A percentile compares a stretch with the other conserved stretches of the same genome.
These are phyloP conservation scores for Panaeolus cyanescens DNA, from an alignment of 768 basidiomycete species.

Conservation along the genomic window DNA sequence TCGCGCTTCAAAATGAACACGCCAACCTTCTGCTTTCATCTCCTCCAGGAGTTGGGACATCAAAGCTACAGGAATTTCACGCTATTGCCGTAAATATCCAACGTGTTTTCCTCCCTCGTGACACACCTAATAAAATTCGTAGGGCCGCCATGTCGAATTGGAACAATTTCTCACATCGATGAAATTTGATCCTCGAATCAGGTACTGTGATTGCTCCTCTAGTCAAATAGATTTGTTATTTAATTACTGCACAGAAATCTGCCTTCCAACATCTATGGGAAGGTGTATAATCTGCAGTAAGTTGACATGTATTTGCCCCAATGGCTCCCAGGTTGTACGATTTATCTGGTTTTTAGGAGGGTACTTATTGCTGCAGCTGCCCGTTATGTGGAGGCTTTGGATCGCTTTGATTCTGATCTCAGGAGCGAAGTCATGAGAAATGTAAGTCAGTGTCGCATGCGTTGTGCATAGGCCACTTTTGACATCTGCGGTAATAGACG, in stretches of 20 bases:
- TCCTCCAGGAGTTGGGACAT: neutral
- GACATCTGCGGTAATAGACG: neutral
- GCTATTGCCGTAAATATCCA: slow-evolving; percentile 1
- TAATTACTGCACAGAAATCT: neutral
- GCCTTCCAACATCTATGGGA: neutral
- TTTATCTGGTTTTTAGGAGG: neutral
- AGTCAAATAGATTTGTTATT: neutral
- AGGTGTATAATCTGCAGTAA: neutral
- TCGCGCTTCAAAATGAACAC: slow-evolving; percentile 1
- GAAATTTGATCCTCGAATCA: slow-evolving; percentile 3
- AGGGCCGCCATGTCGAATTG: slow-evolving; percentile 1
- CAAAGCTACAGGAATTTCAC: neutral
- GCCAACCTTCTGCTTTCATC: neutral
- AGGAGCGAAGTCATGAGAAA: neutral
- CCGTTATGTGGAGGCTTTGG: slow-evolving; percentile 1
- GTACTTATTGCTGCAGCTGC: neutral
- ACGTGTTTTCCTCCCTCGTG: neutral
- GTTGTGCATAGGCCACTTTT: neutral
- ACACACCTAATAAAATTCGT: neutral
- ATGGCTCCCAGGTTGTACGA: neutral
- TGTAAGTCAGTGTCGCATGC: neutral
- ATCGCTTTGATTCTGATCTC: neutral
- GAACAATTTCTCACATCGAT: slow-evolving; percentile 3
- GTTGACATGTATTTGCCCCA: neutral
- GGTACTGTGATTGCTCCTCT: neutral